These are phyloP conservation scores for Myxozyma monticola DNA, from an alignment of 805 yeast species.

Conservation along the genomic window DNA sequence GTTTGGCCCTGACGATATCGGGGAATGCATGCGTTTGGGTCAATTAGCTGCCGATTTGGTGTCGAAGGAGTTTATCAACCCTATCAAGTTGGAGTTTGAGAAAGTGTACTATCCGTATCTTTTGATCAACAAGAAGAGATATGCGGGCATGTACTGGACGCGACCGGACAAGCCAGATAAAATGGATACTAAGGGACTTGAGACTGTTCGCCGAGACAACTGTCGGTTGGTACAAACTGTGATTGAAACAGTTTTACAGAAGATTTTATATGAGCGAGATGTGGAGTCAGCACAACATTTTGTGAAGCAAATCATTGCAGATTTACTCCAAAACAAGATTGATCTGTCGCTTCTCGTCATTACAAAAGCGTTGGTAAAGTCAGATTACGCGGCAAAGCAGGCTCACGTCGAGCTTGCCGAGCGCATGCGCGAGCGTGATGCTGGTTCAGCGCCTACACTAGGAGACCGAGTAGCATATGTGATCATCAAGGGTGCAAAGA, in stretches of 20 bases:
- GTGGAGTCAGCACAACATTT: slow-evolving; percentile 80
- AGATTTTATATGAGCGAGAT: slow-evolving; percentile 82
- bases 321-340: slow-evolving; percentile 82
- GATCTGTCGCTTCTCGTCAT: slow-evolving; percentile 93
- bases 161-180: slow-evolving; percentile 87
- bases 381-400: slow-evolving; percentile 93
- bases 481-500: slow-evolving; percentile 76
- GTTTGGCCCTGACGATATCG: slow-evolving; percentile 80
- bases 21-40: slow-evolving; percentile 85
- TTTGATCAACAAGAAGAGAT: slow-evolving; percentile 91
- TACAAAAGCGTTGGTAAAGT: slow-evolving; percentile 84
- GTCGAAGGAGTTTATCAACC: slow-evolving; percentile 72
- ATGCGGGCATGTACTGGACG: slow-evolving; percentile 98
- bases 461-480: slow-evolving; percentile 99
- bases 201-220: slow-evolving; percentile 96
- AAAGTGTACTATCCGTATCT: slow-evolving; percentile 94
- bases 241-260: slow-evolving; percentile 83
- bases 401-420: slow-evolving; percentile 97
- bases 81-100: slow-evolving; percentile 94
- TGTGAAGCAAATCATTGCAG: slow-evolving; percentile 86
- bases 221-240: slow-evolving; percentile 94
- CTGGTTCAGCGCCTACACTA: slow-evolving; percentile 93
- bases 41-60: slow-evolving; percentile 92
- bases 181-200: slow-evolving; percentile 98
- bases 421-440: slow-evolving; percentile 92